A percentile compares a stretch with the other conserved stretches of the same genome.
phyloP scores from a whole-genome alignment of 129 eudicot genomes.

The Escallonia herrerae region DNA sequence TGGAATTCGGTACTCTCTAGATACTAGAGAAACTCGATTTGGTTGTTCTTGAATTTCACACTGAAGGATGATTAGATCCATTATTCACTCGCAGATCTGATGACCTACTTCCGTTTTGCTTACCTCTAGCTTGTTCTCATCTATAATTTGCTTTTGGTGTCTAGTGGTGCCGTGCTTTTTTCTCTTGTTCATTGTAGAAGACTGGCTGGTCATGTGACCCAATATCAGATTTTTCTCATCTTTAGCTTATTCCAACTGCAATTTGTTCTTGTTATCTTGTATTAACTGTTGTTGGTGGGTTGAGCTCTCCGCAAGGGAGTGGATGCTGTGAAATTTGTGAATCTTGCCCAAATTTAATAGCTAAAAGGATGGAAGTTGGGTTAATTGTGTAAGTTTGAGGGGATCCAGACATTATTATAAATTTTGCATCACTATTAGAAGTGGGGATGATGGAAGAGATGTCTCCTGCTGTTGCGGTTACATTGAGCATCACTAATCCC shows the following conservation, averaged over 20 bases:
- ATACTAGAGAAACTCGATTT: conserved; percentile 15
- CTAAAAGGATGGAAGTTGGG: background rate
- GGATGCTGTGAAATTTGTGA: conserved; percentile 1
- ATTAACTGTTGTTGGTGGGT: background rate
- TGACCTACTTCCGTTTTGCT: conserved; percentile 4
- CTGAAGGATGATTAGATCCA: conserved; percentile 8
- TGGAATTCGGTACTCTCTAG: conserved; percentile 13
- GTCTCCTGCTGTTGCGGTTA: conserved; percentile 47
- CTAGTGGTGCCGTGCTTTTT: background rate
- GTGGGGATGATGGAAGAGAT: conserved; percentile 51
- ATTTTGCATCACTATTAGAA: background rate
- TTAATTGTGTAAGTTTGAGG: conserved; percentile 7
- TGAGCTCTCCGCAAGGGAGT: background rate
- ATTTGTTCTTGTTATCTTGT: conserved; percentile 1
- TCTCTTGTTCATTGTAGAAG: background rate
- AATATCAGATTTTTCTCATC: background rate
- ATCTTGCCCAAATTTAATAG: conserved; percentile 8
- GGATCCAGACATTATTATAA: background rate
- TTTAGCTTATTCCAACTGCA: background rate
- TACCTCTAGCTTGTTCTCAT: background rate
- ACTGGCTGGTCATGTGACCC: background rate
- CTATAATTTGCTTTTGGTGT: conserved; percentile 2
- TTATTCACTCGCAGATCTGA: conserved; percentile 32
- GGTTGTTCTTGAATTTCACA: conserved; percentile 13
- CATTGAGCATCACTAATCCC: conserved; percentile 53